Percentiles rank a stretch among this genome's conserved stretches.
phyloP scores from a whole-genome alignment of 345 rosid species.

The Streptanthus diversifolius region DNA sequence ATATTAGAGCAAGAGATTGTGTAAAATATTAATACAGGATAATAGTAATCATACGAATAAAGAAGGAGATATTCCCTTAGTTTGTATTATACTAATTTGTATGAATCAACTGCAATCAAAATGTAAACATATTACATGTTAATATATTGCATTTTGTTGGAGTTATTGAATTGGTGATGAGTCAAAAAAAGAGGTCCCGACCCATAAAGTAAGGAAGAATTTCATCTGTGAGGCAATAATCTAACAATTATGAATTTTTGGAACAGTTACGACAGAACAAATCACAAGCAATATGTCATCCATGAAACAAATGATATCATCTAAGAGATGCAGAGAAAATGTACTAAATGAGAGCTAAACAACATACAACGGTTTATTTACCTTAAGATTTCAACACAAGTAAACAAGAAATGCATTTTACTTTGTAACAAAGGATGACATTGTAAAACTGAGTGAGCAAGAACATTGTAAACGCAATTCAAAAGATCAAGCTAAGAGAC shows the following conservation, averaged over 20 bases:
- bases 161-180: background rate
- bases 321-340: background rate
- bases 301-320: background rate
- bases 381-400: conserved; percentile 8
- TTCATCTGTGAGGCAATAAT: background rate
- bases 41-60: conserved; percentile 10
- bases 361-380: background rate
- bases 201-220: background rate
- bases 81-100: conserved; percentile 20
- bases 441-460: background rate
- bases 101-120: background rate
- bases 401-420: conserved; percentile 4
- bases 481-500: conserved; percentile 15
- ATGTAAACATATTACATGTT: conserved; percentile 7
- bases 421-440: background rate
- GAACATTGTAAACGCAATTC: conserved; percentile 16
- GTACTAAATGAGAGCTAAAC: conserved; percentile 7
- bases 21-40: conserved; percentile 20
- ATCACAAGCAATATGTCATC: background rate
- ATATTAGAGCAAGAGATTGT: conserved; percentile 22
- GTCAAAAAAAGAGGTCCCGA: conserved; percentile 6
- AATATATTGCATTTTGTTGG: conserved; percentile 2
- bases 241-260: background rate
- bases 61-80: background rate
- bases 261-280: conserved; percentile 5